phyloP scores from a whole-genome alignment of 257 asterid species.

The Handroanthus guayacan region DNA sequence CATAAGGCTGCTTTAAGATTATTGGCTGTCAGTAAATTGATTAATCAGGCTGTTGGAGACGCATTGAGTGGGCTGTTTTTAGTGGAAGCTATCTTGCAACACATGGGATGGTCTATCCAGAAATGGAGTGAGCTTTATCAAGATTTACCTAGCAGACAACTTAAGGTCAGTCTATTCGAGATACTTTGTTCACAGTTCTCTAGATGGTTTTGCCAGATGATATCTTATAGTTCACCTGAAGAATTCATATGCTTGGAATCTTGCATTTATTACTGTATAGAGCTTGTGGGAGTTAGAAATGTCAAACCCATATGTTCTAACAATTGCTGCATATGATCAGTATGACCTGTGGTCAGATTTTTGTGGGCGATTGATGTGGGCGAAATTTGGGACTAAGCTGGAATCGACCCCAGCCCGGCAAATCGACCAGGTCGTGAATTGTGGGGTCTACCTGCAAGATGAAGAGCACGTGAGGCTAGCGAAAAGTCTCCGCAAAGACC shows the following conservation, averaged over 20 bases:
- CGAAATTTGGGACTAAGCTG: no score
- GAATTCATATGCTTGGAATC: conserved; percentile 13
- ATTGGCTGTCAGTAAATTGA: conserved; percentile 77
- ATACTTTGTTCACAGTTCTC: conserved; percentile 20
- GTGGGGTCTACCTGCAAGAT: no score
- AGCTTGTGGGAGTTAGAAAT: background rate
- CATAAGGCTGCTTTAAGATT: conserved; percentile 83
- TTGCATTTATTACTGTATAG: background rate
- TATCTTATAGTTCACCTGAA: conserved; percentile 16
- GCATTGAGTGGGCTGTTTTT: conserved; percentile 84
- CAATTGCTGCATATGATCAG: background rate
- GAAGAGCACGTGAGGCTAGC: no score
- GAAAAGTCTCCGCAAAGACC: no score
- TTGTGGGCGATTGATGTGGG: background rate
- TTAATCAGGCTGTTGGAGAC: conserved; percentile 97
- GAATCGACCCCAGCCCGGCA: no score
- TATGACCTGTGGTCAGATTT: background rate
- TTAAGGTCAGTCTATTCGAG: conserved; percentile 62
- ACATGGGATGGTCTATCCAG: conserved; percentile 76
- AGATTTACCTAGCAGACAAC: conserved; percentile 95
- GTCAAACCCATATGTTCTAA: background rate
- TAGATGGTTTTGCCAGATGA: background rate
- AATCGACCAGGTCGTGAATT: no score
- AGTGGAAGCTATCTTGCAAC: conserved; percentile 84
- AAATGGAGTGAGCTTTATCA: conserved; percentile 86